These are phyloP conservation scores for Fusarium liriodendri DNA, from an alignment of 2,329 filamentous ascomycete species.

Conservation along the genomic window DNA sequence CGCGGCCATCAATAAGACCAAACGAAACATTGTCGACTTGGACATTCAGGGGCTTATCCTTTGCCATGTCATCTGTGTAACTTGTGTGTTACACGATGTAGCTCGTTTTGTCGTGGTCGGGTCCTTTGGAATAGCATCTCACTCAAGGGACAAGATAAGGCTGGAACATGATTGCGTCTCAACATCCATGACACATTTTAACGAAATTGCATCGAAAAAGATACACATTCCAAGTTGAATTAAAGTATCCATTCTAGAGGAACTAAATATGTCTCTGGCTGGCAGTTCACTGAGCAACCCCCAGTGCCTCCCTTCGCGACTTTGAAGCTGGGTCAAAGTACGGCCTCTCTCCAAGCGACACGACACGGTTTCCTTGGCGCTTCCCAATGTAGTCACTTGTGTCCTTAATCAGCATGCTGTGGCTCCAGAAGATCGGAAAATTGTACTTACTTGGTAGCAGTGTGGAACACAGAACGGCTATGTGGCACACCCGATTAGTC, in stretches of 20 bases:
- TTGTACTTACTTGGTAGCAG: constrained; percentile 30
- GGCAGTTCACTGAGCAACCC: background rate
- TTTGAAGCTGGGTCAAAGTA: constrained; percentile 8
- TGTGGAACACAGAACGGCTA: constrained; percentile 25
- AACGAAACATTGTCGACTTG: background rate
- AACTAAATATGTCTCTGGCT: no score
- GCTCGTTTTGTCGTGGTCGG: background rate
- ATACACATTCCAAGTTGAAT: background rate
- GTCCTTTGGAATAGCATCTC: background rate
- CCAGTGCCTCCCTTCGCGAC: constrained; percentile 11
- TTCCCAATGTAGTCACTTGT: constrained; percentile 22
- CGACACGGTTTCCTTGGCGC: constrained; percentile 13
- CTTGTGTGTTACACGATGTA: background rate
- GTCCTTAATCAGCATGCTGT: constrained; percentile 2
- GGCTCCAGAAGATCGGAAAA: constrained; percentile 15
- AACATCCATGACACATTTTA: no score
- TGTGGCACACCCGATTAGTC: constrained; percentile 9
- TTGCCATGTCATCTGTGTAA: background rate
- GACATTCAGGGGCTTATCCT: background rate
- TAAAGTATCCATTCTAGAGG: no score
- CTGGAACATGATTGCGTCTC: background rate
- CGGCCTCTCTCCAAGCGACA: constrained; percentile 12
- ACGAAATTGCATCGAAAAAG: background rate
- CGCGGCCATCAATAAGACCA: constrained; percentile 2
- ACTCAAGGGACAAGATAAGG: background rate